A percentile compares a stretch with the other conserved stretches of the same genome.
These are phyloP conservation scores for Nicotiana obtusifolia DNA, from an alignment of 257 asterid genomes.

Conservation along the genomic window DNA sequence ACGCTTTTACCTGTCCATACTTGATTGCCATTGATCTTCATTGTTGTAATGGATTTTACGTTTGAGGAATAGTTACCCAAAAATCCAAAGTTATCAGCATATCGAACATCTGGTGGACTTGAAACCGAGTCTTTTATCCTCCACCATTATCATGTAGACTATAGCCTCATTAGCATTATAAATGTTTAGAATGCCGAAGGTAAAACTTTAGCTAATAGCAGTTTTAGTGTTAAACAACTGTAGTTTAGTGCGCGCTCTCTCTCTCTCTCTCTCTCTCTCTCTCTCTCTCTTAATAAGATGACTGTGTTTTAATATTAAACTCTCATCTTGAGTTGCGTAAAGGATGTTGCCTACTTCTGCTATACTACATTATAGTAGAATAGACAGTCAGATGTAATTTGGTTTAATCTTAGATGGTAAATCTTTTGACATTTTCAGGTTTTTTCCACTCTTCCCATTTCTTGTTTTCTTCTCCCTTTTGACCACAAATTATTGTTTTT, in stretches of 20 bases:
- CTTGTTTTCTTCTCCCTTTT: not conserved
- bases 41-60: not conserved
- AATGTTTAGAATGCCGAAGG: not conserved
- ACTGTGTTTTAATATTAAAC: not conserved
- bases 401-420: not conserved
- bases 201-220: constrained; percentile 2
- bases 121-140: not conserved
- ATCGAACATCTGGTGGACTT: not conserved
- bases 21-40: not conserved
- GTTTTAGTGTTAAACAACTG: not conserved
- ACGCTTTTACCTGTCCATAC: not conserved
- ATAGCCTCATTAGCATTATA: not conserved
- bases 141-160: not conserved
- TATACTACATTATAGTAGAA: not conserved
- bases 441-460: not conserved
- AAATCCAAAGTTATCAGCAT: not conserved
- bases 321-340: not conserved
- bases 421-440: not conserved
- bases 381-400: not conserved
- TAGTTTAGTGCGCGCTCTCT: not conserved
- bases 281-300: not conserved
- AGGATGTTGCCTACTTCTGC: not conserved
- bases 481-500: no score
- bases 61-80: not conserved
- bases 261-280: no score